These are phyloP conservation scores for Volvox reticuliferus DNA, from an alignment of 139 green algal genomes.

Conservation along the genomic window DNA sequence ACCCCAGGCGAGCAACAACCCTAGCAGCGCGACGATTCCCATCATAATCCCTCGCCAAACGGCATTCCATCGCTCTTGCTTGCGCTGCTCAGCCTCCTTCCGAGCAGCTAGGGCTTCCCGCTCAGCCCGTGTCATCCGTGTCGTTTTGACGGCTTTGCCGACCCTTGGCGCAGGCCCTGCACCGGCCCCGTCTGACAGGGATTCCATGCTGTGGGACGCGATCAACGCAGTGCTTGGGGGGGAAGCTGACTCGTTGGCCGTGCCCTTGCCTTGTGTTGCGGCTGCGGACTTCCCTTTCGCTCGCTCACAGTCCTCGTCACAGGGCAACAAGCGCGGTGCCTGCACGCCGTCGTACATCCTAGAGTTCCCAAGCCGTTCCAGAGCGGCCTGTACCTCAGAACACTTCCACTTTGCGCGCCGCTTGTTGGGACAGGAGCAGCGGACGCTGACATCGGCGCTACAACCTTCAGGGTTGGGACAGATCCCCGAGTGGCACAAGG, in stretches of 20 bases:
- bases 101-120: constrained; percentile 50
- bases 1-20: background rate
- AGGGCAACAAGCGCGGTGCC: constrained; percentile 70
- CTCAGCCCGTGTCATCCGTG: constrained; percentile 51
- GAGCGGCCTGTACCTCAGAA: constrained; percentile 62
- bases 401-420: constrained; percentile 77
- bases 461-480: constrained; percentile 69
- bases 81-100: constrained; percentile 37
- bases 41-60: constrained; percentile 24
- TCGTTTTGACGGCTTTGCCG: background rate
- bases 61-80: constrained; percentile 24
- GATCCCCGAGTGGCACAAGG: constrained; percentile 69
- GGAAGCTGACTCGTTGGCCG: background rate
- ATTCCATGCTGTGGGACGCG: background rate
- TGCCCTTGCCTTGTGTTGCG: background rate
- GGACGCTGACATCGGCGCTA: constrained; percentile 72
- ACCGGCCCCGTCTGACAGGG: constrained; percentile 34
- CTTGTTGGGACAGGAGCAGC: constrained; percentile 74
- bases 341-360: constrained; percentile 56
- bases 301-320: constrained; percentile 67
- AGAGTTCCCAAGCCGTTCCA: constrained; percentile 50
- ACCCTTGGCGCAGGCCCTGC: background rate
- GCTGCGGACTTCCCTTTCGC: constrained; percentile 13
- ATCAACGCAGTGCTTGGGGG: background rate
- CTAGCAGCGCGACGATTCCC: constrained; percentile 31